Base-by-base conservation (phyloP, 768 basidiomycete genomes). In the Trametes meyenii region DNA sequence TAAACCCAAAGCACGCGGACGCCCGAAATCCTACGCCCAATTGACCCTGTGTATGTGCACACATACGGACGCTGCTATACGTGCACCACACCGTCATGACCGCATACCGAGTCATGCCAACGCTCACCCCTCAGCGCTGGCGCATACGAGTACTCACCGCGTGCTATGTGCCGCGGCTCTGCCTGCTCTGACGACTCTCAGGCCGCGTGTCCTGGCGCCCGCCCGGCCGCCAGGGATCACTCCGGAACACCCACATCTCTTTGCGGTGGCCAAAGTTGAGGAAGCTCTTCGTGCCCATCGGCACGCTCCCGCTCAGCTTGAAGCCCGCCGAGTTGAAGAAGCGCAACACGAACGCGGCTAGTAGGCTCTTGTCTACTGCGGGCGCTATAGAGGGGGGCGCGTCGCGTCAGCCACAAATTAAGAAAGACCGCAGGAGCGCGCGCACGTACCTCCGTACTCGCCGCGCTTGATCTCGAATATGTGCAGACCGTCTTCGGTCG, bases 181-280 rank as follows among this genome's bases (percentile, higher is more conserved):
- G 44, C 6, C 62, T 57, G 24, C 62, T 65, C 58, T 63, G 63
- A 3, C 67, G 64, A 45, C 63, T 63, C 44, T 65, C 55, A 36
- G 51, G 56, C 29, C 61, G 53, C 5, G 35, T 17, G 42, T 54
- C 58, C 39, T 55, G 29, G 40, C 21, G 40, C 14, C 53, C 19
- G 33, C 58, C 43, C 0, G 50, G 40, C 16, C 72, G 66, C 55
- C 64, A 55, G 68, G 74, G 58, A 60, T 58, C 60, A 67, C 68
- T 40, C 65, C 81, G 81, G 77, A 91, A 89, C 24, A 91, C 77
- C 75, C 89, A 83, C 16, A 89, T 66, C 70, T 90, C 89, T 67
- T 78, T 82, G 59, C 80, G 78, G 16, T 72, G 68, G 16, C 76
- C 73, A 24, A 82, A 68, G 23, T 76, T 75, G 50, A 80, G 66